Percentiles rank a stretch among this genome's conserved stretches.
phyloP scores from a whole-genome alignment of 1,139 yeast species.

The Saccharomycopsis hybrid region DNA sequence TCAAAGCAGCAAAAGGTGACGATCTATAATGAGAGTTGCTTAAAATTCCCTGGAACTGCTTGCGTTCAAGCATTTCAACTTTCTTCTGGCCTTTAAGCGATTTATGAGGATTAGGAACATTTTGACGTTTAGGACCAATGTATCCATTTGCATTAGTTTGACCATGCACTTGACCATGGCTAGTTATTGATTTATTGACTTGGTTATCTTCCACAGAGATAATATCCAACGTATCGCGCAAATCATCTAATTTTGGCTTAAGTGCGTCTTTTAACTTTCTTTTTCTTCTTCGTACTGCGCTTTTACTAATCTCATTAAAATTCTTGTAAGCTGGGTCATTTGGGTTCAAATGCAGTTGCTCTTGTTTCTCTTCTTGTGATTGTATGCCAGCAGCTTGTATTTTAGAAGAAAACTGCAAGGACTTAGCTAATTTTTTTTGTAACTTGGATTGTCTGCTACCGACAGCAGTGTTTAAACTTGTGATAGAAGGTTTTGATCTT shows the following conservation, averaged over 20 bases:
- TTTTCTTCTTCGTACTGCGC: constrained; percentile 58
- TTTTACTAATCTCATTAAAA: constrained; percentile 47
- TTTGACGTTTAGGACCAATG: constrained; percentile 11
- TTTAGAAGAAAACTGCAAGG: constrained; percentile 28
- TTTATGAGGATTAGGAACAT: constrained; percentile 52
- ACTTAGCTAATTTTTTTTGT: constrained; percentile 41
- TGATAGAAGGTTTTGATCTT: constrained; percentile 6
- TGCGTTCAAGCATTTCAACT: constrained; percentile 48
- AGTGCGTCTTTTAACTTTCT: constrained; percentile 57
- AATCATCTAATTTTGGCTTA: constrained; percentile 60
- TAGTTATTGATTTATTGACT: neutral
- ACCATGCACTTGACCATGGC: neutral
- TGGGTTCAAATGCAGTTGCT: constrained; percentile 15
- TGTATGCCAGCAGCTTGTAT: constrained; percentile 30
- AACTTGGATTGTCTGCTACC: constrained; percentile 41
- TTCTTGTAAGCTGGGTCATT: constrained; percentile 27
- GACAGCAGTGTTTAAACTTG: constrained; percentile 5
- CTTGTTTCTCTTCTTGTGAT: neutral
- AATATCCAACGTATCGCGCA: constrained; percentile 41
- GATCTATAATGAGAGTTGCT: constrained; percentile 44
- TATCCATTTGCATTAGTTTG: neutral
- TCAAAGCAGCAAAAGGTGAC: constrained; percentile 55
- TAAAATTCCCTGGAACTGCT: constrained; percentile 49
- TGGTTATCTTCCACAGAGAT: neutral
- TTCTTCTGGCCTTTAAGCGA: constrained; percentile 48